Conservation (phyloP, 2,329 filamentous ascomycete species). For the Ophiostoma fasciatum region DNA sequence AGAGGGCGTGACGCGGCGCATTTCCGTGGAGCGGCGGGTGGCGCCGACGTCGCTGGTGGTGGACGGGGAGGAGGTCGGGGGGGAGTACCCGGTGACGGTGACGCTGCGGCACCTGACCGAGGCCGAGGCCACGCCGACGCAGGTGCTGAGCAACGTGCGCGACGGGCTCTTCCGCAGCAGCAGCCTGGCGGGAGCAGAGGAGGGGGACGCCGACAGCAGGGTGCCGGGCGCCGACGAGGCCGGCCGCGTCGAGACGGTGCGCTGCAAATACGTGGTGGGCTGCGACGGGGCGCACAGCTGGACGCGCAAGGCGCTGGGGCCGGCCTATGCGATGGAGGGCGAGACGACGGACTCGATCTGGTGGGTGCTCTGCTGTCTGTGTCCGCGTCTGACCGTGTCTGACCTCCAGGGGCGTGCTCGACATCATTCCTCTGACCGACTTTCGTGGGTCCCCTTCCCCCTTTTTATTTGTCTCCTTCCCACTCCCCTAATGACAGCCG, state of each 20-base stretch:
- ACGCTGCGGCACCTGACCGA: conserved; percentile 39
- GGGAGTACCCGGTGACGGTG: conserved; percentile 42
- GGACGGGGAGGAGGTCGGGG: conserved; percentile 29
- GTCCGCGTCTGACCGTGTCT: no score
- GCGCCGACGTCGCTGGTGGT: conserved; percentile 31
- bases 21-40: conserved; percentile 40
- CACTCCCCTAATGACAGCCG: conserved; percentile 15
- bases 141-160: conserved; percentile 22
- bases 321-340: conserved; percentile 31
- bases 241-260: conserved; percentile 25
- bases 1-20: no score
- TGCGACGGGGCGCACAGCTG: conserved; percentile 56
- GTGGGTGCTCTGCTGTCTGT: neutral
- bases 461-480: neutral
- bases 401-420: conserved; percentile 19
- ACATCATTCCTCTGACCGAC: conserved; percentile 21
- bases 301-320: conserved; percentile 39
- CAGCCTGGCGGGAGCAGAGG: conserved; percentile 37
- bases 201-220: conserved; percentile 3
- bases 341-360: conserved; percentile 33
- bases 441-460: conserved; percentile 23
- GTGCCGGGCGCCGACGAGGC: conserved; percentile 11
- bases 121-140: conserved; percentile 33
- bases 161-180: conserved; percentile 43
- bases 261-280: conserved; percentile 50